phyloP scores from a whole-genome alignment of 768 basidiomycete species.

The Lyophyllum shimeji region DNA sequence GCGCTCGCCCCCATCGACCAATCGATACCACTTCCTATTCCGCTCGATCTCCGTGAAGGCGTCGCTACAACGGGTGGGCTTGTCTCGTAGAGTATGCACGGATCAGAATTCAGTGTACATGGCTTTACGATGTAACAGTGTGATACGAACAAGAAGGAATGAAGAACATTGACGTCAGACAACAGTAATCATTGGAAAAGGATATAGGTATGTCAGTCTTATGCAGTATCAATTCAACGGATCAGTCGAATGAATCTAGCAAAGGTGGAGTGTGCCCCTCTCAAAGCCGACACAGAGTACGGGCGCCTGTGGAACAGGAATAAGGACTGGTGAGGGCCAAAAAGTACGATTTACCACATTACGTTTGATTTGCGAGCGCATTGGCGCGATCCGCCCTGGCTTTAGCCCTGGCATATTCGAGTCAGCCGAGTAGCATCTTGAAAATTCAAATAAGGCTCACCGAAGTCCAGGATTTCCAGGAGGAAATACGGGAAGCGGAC shows the following conservation, averaged over 20 bases:
- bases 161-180: too few relatives aligned
- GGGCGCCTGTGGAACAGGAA: neutral
- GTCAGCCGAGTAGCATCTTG: neutral
- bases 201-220: too few relatives aligned
- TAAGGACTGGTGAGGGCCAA: neutral
- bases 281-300: neutral
- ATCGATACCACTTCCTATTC: too few relatives aligned
- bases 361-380: neutral
- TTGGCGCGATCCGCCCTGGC: neutral
- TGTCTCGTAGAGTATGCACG: too few relatives aligned
- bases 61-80: too few relatives aligned
- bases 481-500: slow-evolving; percentile 6
- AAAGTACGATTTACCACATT: neutral
- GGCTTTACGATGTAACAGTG: too few relatives aligned
- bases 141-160: too few relatives aligned
- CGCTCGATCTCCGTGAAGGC: too few relatives aligned
- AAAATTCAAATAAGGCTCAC: neutral
- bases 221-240: too few relatives aligned
- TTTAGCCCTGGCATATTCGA: neutral
- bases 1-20: too few relatives aligned
- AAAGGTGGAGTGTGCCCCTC: neutral
- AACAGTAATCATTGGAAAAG: too few relatives aligned
- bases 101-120: too few relatives aligned
- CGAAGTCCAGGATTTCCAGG: slow-evolving; percentile 4
- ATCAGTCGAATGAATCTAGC: neutral